Evolutionary conservation across 495 filamentous ascomycete species (phyloP).

Genomic region (Daldinia caldariorum): DNA sequence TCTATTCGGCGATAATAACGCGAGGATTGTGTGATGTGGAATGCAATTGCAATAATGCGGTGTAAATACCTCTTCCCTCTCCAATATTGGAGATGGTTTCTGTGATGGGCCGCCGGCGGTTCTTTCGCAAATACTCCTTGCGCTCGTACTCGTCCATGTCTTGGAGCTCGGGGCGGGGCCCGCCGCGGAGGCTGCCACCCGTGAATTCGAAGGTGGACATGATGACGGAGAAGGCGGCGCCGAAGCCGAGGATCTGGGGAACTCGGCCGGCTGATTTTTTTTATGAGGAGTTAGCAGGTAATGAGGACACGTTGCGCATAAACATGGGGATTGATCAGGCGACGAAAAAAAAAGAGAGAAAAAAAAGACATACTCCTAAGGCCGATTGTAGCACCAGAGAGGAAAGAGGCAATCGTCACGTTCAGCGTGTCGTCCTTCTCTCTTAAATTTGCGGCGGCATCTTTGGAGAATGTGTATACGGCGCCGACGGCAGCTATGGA

Average conservation of each 20-base stretch:
- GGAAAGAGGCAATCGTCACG: constrained; percentile 51
- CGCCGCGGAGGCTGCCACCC: constrained; percentile 72
- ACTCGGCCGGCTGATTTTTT: constrained; percentile 71
- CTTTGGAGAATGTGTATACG: constrained; percentile 75
- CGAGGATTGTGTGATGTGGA: not conserved
- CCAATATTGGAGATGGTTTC: constrained; percentile 85
- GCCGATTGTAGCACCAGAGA: constrained; percentile 53
- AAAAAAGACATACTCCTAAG: constrained; percentile 52
- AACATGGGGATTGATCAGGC: not conserved
- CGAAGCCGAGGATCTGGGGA: constrained; percentile 82
- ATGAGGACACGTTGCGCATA: not conserved
- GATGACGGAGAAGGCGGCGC: constrained; percentile 68
- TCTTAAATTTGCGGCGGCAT: constrained; percentile 58
- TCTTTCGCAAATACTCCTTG: constrained; percentile 79
- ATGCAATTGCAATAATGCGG: not conserved
- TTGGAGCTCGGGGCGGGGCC: constrained; percentile 55
- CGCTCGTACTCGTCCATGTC: constrained; percentile 81
- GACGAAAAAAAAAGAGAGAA: no score
- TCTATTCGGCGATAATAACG: not conserved
- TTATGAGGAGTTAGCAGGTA: not conserved
- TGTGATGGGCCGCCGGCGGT: constrained; percentile 77
- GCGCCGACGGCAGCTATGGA: constrained; percentile 78
- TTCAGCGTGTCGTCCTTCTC: constrained; percentile 57
- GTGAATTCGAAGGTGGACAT: constrained; percentile 80
- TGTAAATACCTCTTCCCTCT: constrained; percentile 83